Base-by-base conservation (phyloP, 2,329 filamentous ascomycete species). In the Scedosporium aurantiacum region DNA sequence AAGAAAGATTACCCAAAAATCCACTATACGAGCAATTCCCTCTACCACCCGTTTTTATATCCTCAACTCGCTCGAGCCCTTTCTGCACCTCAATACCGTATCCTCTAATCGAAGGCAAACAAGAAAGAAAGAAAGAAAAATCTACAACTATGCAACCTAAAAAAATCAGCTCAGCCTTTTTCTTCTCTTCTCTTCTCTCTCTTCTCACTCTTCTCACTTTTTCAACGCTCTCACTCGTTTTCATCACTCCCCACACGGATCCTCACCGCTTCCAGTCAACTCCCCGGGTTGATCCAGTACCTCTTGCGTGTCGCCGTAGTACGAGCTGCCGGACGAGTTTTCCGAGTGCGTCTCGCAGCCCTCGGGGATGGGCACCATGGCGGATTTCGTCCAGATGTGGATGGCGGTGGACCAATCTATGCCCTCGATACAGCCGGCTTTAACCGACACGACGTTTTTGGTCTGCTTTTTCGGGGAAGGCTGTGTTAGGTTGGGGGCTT, bases 301-400 rank as follows among this genome's bases (percentile, higher is more conserved):
- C 64, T 79, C 78, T 66, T 80, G 78, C 6, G 70, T 70, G 16
- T 67, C 66, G 47, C 76, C 71, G 63, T 79, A 82, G 12, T 75
- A 74, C 25, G 32, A 28, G 12, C 73, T 75, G 47, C 68, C 70
- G 5, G 67, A 71, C 2, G 81, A 81, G 61, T 82, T 79, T 62
- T 82, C 82, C 14, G 79, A 78, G 69, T 81, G 79, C 5, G 74
- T 71, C 72, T 86, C 82, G 28, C 78, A 80, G 8, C 83, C 82
- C 66, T 87, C 84, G 2, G 86, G 86, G 64, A 89, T 88, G 40
- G 85, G 82, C 18, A 88, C 78, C 77, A 89, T 85, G 65, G 86
- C 86, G 50, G 78, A 80, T 67, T 83, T 83, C 21, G 83, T 86
- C 82, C 83, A 89, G 66, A 89, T 84, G 73, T 90, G 86, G 65